phyloP scores from a whole-genome alignment of 2,329 filamentous ascomycete species.

The Dryadomyces quercus-mongolicae region DNA sequence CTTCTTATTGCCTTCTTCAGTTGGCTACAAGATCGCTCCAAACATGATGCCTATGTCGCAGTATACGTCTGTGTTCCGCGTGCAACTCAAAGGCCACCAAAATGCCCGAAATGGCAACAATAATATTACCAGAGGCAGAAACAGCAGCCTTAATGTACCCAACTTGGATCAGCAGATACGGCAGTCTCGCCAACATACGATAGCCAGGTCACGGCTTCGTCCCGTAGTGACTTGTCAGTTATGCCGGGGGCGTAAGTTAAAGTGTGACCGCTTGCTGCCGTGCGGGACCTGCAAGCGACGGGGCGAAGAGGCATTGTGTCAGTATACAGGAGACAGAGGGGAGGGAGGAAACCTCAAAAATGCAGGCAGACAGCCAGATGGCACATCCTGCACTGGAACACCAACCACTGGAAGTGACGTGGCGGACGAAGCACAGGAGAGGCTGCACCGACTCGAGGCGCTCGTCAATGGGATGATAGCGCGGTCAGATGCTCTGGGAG shows the following conservation, averaged over 20 bases:
- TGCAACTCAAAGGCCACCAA: constrained; percentile 3
- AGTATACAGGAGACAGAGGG: constrained; percentile 15
- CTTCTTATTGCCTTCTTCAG: too few species aligned
- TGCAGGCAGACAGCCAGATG: background rate
- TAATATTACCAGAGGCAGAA: too few species aligned
- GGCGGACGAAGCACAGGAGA: constrained; percentile 25
- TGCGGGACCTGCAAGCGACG: constrained; percentile 28
- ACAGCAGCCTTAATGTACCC: background rate
- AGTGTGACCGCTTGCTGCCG: constrained; percentile 27
- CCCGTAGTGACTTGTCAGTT: constrained; percentile 28
- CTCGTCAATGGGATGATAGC: constrained; percentile 25
- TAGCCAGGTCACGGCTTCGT: constrained; percentile 11
- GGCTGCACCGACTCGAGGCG: constrained; percentile 27
- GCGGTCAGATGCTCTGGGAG: background rate
- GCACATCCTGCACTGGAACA: background rate
- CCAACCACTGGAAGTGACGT: background rate
- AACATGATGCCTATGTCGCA: constrained; percentile 2
- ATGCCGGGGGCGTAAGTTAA: constrained; percentile 30
- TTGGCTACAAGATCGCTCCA: too few species aligned
- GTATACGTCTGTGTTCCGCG: constrained; percentile 13
- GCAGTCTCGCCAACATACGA: too few species aligned
- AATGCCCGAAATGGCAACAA: background rate
- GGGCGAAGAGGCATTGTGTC: constrained; percentile 21
- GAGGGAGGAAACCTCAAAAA: background rate
- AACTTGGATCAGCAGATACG: too few species aligned